Evolutionary conservation across 2,329 filamentous ascomycete genomes (phyloP).

Genomic region (Exophiala bonariae): DNA sequence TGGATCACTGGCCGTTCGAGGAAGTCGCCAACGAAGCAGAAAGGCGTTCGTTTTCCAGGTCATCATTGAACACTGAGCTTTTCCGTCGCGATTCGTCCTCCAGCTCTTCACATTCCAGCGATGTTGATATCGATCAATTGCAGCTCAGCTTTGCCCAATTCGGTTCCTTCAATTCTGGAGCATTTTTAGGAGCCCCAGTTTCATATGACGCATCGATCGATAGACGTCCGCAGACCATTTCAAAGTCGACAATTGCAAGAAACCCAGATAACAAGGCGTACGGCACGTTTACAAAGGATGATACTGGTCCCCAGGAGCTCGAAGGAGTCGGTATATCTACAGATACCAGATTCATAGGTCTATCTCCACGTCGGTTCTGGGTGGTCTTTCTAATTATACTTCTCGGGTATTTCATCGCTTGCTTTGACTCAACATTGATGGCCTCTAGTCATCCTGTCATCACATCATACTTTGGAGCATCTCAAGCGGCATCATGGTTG

Average conservation of each 20-base stretch:
- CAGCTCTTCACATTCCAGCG: conserved; percentile 6
- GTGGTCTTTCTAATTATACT: conserved; percentile 62
- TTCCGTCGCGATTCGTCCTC: conserved; percentile 8
- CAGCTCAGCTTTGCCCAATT: conserved; percentile 13
- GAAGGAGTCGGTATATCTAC: neutral
- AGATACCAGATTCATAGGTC: conserved; percentile 18
- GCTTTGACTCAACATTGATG: conserved; percentile 79
- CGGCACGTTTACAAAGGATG: conserved; percentile 10
- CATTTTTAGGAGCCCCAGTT: conserved; percentile 6
- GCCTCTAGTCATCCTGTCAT: conserved; percentile 78
- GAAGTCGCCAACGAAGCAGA: neutral
- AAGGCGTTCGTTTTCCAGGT: conserved; percentile 4
- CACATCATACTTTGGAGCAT: conserved; percentile 74
- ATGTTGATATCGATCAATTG: conserved; percentile 17
- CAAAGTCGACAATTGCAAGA: neutral
- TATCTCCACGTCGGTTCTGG: conserved; percentile 53
- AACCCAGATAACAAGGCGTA: neutral
- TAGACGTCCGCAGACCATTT: conserved; percentile 1
- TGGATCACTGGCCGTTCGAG: neutral
- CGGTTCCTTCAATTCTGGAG: conserved; percentile 15
- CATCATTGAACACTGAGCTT: neutral
- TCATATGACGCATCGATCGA: neutral
- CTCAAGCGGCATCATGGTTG: conserved; percentile 78
- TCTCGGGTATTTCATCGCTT: conserved; percentile 55
- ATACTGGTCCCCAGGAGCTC: neutral